phyloP scores from a whole-genome alignment of 257 asterid species.

The Solanum rostratum region DNA sequence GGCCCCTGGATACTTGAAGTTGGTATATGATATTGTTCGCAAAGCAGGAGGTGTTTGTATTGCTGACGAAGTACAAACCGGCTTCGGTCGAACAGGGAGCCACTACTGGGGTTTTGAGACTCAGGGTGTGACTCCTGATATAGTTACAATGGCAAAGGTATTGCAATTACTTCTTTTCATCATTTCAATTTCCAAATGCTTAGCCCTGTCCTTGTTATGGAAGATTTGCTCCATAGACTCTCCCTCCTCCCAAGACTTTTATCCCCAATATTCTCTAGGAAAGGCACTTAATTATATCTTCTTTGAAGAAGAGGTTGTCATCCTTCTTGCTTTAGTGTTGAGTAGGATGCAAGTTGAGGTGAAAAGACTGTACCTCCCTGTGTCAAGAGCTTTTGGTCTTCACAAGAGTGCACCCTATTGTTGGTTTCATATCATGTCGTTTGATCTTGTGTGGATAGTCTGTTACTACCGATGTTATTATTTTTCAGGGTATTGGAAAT shows the following conservation, averaged over 20 bases:
- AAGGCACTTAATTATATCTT: neutral
- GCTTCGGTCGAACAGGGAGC: slow-evolving; percentile 95
- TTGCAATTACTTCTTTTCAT: neutral
- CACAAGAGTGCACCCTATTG: neutral
- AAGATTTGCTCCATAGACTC: neutral
- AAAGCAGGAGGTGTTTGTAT: slow-evolving; percentile 96
- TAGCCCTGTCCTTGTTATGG: neutral
- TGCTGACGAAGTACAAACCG: slow-evolving; percentile 98
- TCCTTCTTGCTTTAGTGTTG: neutral
- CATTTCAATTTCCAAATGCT: neutral
- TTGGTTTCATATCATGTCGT: neutral
- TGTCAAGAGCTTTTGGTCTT: neutral
- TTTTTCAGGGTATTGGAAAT: slow-evolving; percentile 80
- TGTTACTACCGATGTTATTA: neutral
- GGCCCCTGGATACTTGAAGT: slow-evolving; percentile 89
- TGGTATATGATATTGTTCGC: slow-evolving; percentile 70
- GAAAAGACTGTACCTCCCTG: neutral
- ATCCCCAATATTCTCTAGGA: neutral
- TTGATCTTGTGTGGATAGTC: neutral
- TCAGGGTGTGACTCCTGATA: slow-evolving; percentile 86
- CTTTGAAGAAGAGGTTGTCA: neutral
- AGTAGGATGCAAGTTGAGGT: neutral
- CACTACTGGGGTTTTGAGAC: slow-evolving; percentile 98
- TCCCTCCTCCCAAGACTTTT: neutral
- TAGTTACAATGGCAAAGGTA: slow-evolving; percentile 99